Evolutionary conservation across 225 moss, liverwort and hornwort species (phyloP).

Genomic region (Pleurozium schreberi): DNA sequence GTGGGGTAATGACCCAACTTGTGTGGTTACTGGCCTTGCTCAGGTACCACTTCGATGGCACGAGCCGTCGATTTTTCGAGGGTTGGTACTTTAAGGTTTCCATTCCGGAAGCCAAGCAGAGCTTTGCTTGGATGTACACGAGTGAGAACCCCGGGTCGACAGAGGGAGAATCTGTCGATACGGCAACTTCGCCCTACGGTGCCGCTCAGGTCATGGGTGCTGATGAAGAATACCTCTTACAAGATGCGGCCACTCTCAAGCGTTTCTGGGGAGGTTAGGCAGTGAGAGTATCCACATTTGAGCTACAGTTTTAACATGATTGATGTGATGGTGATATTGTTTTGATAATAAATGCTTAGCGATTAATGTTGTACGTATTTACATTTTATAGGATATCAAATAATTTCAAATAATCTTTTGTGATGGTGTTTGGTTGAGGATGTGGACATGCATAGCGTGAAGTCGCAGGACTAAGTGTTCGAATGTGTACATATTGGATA

Average conservation of each 20-base stretch:
- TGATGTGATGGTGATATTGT: background rate
- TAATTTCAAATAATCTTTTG: background rate
- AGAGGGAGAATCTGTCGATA: background rate
- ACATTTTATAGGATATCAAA: background rate
- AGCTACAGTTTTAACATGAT: background rate
- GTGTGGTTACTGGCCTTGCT: background rate
- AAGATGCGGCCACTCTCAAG: conserved; percentile 51
- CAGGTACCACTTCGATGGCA: conserved; percentile 89
- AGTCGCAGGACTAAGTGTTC: background rate
- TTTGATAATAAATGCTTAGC: background rate
- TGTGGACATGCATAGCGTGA: background rate
- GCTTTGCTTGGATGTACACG: conserved; percentile 92
- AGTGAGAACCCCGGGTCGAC: conserved; percentile 53
- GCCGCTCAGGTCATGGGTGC: conserved; percentile 93
- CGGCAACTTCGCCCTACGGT: conserved; percentile 10
- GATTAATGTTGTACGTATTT: background rate
- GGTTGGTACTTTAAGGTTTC: conserved; percentile 94
- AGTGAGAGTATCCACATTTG: background rate
- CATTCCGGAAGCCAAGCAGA: conserved; percentile 62
- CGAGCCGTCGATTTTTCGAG: conserved; percentile 76
- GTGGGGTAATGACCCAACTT: background rate
- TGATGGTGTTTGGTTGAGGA: background rate
- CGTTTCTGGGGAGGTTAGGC: conserved; percentile 72
- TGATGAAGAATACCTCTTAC: conserved; percentile 58
- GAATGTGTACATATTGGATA: background rate